Base-by-base conservation (phyloP, 352 stramenopile species). In the Phytophthora melonis region DNA sequence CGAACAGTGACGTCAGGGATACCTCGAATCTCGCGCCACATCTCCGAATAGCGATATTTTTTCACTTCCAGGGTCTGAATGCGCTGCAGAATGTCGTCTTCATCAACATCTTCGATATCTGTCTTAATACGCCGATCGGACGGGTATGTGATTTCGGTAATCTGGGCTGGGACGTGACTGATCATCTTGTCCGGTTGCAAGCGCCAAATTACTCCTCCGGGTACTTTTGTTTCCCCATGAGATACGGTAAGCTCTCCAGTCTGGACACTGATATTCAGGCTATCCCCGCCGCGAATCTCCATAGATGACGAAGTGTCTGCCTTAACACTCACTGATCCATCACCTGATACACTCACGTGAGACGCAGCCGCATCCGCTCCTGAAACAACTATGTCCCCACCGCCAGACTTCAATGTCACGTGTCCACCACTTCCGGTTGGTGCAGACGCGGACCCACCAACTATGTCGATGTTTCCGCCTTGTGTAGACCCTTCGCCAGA, bases 81-180 rank as follows among this genome's bases (percentile, higher is more conserved):
- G 52, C 94, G 76, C 50, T 98, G 90, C 11, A 98, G 78, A 50
- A 98, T 84, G 25, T 94, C 87, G 62, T 97, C 88, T 62, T 93
- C 87, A 66, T 98, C 92, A 60, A 98, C 82, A 67, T 93, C 81
- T 66, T 87, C 63, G 45, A 99, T 97, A 69, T 98, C 81, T 18
- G 93, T 92, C 76, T 98, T 98, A 69, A 99, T 98, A 61, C 96
- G 79, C 7, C 78, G 72, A 81, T 99, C 96, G 3, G 95, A 98
- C 25, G 94, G 93, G 72, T 97, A 98, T 8, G 88, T 90, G n/a
- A 98, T 69, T n/a, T 91, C 80, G 39, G 92, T 97, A 9, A 98
- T 92, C 78, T 98, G 93, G 16, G 97, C 76, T 45, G 90, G 92
- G 5, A 98, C 83, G 64, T 90, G 82, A 21, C 73, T 89, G 9